phyloP scores from a whole-genome alignment of 2,329 filamentous ascomycete genomes.

The Zasmidium citrigriseum region DNA sequence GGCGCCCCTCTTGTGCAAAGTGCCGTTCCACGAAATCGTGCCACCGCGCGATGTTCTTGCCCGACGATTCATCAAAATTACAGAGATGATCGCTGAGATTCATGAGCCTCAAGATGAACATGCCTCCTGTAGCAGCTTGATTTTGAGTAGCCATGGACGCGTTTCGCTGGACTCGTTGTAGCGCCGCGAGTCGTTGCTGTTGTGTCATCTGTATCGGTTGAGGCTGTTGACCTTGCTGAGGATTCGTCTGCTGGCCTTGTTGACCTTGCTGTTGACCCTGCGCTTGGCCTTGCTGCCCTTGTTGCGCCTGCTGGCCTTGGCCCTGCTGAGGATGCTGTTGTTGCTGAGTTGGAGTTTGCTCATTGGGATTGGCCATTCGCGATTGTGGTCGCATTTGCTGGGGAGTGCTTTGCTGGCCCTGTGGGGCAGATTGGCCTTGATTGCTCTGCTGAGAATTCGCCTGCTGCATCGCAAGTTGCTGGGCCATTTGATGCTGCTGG shows the following conservation, averaged over 20 bases:
- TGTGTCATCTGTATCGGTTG: conserved; percentile 26
- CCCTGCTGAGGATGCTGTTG: conserved; percentile 27
- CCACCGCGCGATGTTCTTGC: conserved; percentile 74
- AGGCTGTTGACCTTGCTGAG: conserved; percentile 39
- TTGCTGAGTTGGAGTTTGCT: conserved; percentile 32
- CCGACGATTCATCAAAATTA: conserved; percentile 56
- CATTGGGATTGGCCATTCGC: conserved; percentile 35
- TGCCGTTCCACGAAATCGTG: conserved; percentile 75
- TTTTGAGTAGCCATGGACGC: conserved; percentile 26
- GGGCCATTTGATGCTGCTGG: conserved; percentile 40
- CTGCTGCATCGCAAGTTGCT: conserved; percentile 48
- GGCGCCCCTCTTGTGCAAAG: conserved; percentile 75
- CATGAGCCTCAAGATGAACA: conserved; percentile 55
- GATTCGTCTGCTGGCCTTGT: conserved; percentile 14
- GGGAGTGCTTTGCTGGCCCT: conserved; percentile 36
- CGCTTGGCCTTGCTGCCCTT: conserved; percentile 28
- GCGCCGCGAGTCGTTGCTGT: conserved; percentile 28
- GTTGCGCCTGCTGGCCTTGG: conserved; percentile 36
- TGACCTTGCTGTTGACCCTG: conserved; percentile 39
- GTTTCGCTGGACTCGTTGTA: conserved; percentile 28
- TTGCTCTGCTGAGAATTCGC: conserved; percentile 52
- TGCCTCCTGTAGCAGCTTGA: conserved; percentile 36
- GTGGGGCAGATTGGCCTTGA: conserved; percentile 45
- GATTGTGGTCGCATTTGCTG: conserved; percentile 44
- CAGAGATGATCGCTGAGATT: conserved; percentile 59